A percentile compares a stretch with the other conserved stretches of the same genome.
Evolutionary conservation across 306 rosid genomes (phyloP).

Genomic region (Cicer judaicum): DNA sequence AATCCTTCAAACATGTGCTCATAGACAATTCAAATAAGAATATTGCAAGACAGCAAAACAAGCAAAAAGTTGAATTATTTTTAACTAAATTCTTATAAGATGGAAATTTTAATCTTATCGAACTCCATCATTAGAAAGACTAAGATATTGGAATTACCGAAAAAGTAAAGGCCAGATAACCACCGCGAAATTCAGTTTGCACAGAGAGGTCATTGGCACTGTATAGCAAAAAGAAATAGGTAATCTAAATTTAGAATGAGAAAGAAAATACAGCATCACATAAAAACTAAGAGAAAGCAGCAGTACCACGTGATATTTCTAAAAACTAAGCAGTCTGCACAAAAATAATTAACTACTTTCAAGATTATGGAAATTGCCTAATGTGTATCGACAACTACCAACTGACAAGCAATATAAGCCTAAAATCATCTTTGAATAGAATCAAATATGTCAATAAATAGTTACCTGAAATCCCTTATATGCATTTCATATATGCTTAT

Average conservation of each 20-base stretch:
- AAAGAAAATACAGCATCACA: not conserved
- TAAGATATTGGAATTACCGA: constrained; percentile 57
- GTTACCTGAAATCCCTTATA: constrained; percentile 90
- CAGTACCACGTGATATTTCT: constrained; percentile 32
- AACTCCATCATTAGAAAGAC: constrained; percentile 27
- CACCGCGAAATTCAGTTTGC: constrained; percentile 75
- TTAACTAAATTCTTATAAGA: not conserved
- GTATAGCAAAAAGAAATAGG: constrained; percentile 43
- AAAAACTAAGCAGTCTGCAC: constrained; percentile 11
- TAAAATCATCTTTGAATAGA: not conserved
- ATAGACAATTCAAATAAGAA: constrained; percentile 40
- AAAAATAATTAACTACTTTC: constrained; percentile 16
- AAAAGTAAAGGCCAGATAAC: constrained; percentile 85
- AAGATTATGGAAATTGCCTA: constrained; percentile 33
- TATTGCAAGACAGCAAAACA: constrained; percentile 26
- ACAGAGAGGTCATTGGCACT: constrained; percentile 83
- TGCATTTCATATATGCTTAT: constrained; percentile 91
- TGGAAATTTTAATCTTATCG: constrained; percentile 17
- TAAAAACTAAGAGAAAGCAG: constrained; percentile 34
- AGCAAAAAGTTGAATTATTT: constrained; percentile 22
- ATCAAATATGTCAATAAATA: constrained; percentile 18
- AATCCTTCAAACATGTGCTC: constrained; percentile 65
- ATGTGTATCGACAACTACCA: constrained; percentile 4
- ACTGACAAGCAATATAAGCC: constrained; percentile 14
- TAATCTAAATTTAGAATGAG: constrained; percentile 18